Conservation (phyloP, 805 yeast species). For the Barnettozyma siamensis region DNA sequence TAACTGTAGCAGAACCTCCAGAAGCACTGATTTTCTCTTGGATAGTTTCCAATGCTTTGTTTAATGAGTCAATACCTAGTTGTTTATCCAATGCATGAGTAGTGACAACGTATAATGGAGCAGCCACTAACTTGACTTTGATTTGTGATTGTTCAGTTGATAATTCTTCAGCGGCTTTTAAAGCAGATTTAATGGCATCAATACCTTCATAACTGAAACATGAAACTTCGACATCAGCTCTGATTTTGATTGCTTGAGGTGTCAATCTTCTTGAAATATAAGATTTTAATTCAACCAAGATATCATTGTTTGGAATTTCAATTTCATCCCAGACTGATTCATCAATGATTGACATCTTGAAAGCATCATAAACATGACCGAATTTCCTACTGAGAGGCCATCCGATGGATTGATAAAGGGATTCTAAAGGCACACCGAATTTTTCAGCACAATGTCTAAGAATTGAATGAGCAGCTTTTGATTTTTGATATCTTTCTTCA, state of each 20-base stretch:
- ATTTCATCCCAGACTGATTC: conserved; percentile 77
- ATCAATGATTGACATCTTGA: conserved; percentile 92
- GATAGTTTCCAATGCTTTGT: conserved; percentile 73
- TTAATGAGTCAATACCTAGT: conserved; percentile 76
- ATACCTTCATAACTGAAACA: conserved; percentile 97
- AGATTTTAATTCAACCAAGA: conserved; percentile 76
- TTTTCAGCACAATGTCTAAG: conserved; percentile 98
- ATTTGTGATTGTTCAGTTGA: conserved; percentile 83
- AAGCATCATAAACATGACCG: conserved; percentile 97
- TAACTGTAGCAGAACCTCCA: conserved; percentile 86
- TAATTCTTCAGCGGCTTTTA: conserved; percentile 77
- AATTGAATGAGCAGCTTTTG: conserved; percentile 97
- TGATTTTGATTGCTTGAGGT: conserved; percentile 95
- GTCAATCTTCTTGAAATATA: conserved; percentile 92
- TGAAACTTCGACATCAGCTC: conserved; percentile 98
- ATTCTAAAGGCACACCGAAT: conserved; percentile 81
- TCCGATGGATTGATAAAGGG: conserved; percentile 80
- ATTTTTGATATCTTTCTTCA: conserved; percentile 95
- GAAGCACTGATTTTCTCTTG: conserved; percentile 59
- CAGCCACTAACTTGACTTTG: conserved; percentile 93
- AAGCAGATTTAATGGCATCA: conserved; percentile 90
- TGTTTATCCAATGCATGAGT: conserved; percentile 90
- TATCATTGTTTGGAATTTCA: conserved; percentile 62
- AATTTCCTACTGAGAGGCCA: conserved; percentile 96
- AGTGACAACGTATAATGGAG: conserved; percentile 91